Percentiles rank a stretch among this genome's conserved stretches.
These are phyloP conservation scores for Alternaria sp. DNA, from an alignment of 2,329 filamentous ascomycete genomes.

Conservation along the genomic window DNA sequence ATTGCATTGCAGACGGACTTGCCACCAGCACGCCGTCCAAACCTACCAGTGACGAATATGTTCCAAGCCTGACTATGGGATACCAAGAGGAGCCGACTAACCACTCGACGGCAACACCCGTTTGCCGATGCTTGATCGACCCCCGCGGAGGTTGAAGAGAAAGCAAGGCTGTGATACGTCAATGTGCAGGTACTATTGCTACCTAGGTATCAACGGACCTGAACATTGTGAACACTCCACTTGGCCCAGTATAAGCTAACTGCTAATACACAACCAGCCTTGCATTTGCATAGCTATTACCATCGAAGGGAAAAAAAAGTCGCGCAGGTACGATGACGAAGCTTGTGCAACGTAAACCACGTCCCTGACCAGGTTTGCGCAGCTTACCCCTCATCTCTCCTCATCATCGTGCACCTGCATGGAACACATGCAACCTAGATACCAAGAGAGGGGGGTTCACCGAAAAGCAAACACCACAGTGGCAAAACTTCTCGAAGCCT, in stretches of 20 bases:
- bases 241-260: not conserved
- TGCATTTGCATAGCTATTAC: slow-evolving; percentile 1
- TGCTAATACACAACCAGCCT: not conserved
- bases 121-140: not conserved
- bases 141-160: not conserved
- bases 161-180: not conserved
- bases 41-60: slow-evolving; percentile 1
- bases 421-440: not conserved
- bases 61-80: not conserved
- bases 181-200: slow-evolving; percentile 1
- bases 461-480: slow-evolving; percentile 3
- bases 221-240: not conserved
- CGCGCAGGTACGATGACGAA: slow-evolving; percentile 4
- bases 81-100: slow-evolving; percentile 1
- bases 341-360: not conserved
- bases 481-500: slow-evolving; percentile 14
- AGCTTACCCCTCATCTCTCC: slow-evolving; percentile 3
- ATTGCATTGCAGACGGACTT: slow-evolving; percentile 2
- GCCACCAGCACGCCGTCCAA: slow-evolving; percentile 6
- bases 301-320: not conserved
- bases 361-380: not conserved
- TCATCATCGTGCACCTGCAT: slow-evolving; percentile 3
- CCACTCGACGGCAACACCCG: slow-evolving; percentile 5
- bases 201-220: not conserved
- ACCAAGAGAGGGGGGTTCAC: not conserved